phyloP scores from a whole-genome alignment of 306 rosid genomes.

The Gynostemma pentaphyllum region DNA sequence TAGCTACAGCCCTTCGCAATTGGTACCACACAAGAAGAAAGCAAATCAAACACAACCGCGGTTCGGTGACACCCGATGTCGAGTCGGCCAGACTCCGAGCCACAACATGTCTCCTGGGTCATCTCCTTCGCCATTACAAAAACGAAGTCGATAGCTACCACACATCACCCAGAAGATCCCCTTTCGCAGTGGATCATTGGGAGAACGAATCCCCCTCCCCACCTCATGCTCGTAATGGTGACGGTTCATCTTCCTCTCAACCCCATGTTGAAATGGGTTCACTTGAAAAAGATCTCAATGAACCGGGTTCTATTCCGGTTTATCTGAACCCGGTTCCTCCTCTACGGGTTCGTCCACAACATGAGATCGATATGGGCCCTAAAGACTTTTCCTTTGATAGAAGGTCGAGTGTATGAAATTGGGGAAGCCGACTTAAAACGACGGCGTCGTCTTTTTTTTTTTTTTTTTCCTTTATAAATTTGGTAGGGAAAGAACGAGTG shows the following conservation, averaged over 20 bases:
- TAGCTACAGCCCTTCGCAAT: conserved; percentile 48
- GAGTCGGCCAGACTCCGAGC: conserved; percentile 42
- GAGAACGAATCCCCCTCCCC: conserved; percentile 34
- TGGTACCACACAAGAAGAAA: conserved; percentile 67
- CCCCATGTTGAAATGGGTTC: conserved; percentile 21
- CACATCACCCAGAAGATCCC: conserved; percentile 23
- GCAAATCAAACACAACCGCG: conserved; percentile 42
- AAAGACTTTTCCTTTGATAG: conserved; percentile 56
- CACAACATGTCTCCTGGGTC: conserved; percentile 44
- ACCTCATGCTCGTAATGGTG: conserved; percentile 11
- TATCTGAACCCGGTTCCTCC: background rate
- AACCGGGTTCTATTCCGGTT: background rate
- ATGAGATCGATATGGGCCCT: conserved; percentile 17
- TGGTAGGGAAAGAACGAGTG: too few species aligned
- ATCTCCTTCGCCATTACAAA: conserved; percentile 39
- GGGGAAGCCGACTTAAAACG: too few species aligned
- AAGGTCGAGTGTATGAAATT: conserved; percentile 8
- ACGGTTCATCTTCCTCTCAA: conserved; percentile 19
- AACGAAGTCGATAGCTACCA: conserved; percentile 41
- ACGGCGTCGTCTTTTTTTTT: too few species aligned
- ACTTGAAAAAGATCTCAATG: conserved; percentile 9
- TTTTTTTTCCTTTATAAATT: too few species aligned
- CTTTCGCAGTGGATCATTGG: conserved; percentile 16
- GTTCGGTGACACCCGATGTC: conserved; percentile 35
- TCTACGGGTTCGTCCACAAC: background rate